A percentile compares a stretch with the other conserved stretches of the same genome.
Conservation (phyloP, 2,329 filamentous ascomycete species). For the Hypoxylon sp. region DNA sequence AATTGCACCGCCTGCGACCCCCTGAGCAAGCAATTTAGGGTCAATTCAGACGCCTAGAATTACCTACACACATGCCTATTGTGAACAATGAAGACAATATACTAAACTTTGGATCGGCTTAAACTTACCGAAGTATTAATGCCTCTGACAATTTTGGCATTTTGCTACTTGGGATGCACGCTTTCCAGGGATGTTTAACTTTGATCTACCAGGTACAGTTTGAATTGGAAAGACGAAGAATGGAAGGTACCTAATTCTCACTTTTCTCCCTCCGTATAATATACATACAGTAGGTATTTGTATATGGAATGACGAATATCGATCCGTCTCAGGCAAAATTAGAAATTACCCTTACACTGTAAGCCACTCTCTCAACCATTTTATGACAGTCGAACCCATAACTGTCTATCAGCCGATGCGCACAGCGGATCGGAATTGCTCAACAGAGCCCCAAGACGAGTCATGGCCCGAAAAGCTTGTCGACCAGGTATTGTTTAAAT, state of each 20-base stretch:
- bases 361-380: slow-evolving; percentile 7
- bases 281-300: no score
- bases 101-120: background rate
- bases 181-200: background rate
- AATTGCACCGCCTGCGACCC: background rate
- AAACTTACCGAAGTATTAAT: background rate
- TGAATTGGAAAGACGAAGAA: background rate
- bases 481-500: slow-evolving; percentile 15
- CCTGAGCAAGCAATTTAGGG: slow-evolving; percentile 12
- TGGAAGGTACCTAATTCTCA: background rate
- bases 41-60: slow-evolving; percentile 6
- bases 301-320: slow-evolving; percentile 15
- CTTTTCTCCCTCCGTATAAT: slow-evolving; percentile 1
- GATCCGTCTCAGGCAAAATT: slow-evolving; percentile 37
- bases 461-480: slow-evolving; percentile 25
- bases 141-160: background rate
- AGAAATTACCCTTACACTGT: slow-evolving; percentile 31
- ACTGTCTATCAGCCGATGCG: slow-evolving; percentile 29
- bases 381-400: slow-evolving; percentile 17
- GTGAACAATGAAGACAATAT: slow-evolving; percentile 1
- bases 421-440: slow-evolving; percentile 23
- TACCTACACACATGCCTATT: background rate
- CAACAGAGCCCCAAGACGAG: slow-evolving; percentile 26
- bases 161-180: background rate
- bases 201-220: background rate